Conservation (phyloP, 192 early-diverging fungal species). For the Umbelopsis isabellina region DNA sequence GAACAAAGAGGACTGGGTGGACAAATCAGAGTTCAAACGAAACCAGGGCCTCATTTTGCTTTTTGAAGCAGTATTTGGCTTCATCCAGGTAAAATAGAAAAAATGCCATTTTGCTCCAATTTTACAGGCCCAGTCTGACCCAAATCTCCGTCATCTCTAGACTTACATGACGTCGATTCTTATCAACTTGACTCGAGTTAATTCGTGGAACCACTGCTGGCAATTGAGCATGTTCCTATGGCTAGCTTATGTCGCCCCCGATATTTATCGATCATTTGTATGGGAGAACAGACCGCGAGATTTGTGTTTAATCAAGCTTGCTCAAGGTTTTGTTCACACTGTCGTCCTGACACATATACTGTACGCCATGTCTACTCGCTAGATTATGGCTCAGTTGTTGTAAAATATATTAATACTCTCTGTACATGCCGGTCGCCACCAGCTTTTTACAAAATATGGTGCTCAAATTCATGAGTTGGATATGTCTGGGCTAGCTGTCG, state of each 20-base stretch:
- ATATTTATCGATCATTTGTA: slow-evolving; percentile 9
- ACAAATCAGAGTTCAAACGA: slow-evolving; percentile 14
- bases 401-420: not conserved
- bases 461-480: no score
- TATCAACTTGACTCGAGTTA: slow-evolving; percentile 16
- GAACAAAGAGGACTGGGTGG: not conserved
- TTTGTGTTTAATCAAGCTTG: slow-evolving; percentile 8
- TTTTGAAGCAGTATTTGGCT: not conserved
- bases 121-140: not conserved
- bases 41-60: not conserved
- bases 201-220: slow-evolving; percentile 19
- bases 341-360: not conserved
- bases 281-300: slow-evolving; percentile 11
- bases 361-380: not conserved
- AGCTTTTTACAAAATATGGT: no score
- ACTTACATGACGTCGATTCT: slow-evolving; percentile 14
- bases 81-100: not conserved
- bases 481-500: no score
- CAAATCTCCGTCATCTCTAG: not conserved
- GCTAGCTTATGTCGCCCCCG: slow-evolving; percentile 7
- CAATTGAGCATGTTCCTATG: slow-evolving; percentile 9
- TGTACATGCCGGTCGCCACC: not conserved
- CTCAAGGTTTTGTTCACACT: slow-evolving; percentile 10
- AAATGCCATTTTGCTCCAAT: no score
- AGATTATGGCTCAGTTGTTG: not conserved